phyloP scores from a whole-genome alignment of 441 rosid species.

The Croton laevigatus region DNA sequence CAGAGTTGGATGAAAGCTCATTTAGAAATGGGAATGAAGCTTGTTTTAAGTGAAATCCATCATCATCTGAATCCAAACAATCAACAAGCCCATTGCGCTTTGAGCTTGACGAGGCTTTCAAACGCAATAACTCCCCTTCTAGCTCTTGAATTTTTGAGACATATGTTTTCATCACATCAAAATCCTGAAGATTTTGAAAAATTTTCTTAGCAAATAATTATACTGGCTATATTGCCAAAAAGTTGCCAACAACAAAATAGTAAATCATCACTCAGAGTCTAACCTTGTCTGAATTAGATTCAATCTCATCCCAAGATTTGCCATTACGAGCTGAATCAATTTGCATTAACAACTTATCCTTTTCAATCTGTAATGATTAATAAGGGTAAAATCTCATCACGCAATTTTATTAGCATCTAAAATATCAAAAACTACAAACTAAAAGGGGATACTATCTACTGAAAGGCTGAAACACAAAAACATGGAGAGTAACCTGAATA shows the following conservation, averaged over 20 bases:
- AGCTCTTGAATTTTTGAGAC: slow-evolving; percentile 86
- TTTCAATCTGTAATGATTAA: slow-evolving; percentile 62
- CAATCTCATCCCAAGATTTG: slow-evolving; percentile 90
- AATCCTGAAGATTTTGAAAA: slow-evolving; percentile 47
- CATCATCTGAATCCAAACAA: slow-evolving; percentile 58
- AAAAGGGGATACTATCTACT: not conserved
- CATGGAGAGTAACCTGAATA: slow-evolving; percentile 61
- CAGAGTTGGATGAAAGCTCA: slow-evolving; percentile 52
- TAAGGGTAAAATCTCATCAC: slow-evolving; percentile 12
- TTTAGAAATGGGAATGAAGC: slow-evolving; percentile 52
- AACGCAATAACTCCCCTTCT: slow-evolving; percentile 73
- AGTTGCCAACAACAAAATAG: slow-evolving; percentile 5
- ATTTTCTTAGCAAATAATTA: slow-evolving; percentile 18
- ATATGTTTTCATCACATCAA: slow-evolving; percentile 64
- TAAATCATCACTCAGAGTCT: slow-evolving; percentile 4
- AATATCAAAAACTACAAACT: not conserved
- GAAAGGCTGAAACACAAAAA: not conserved
- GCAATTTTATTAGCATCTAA: not conserved
- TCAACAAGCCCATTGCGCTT: slow-evolving; percentile 42
- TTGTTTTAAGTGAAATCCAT: slow-evolving; percentile 46
- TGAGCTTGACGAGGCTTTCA: slow-evolving; percentile 45
- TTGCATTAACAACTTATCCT: slow-evolving; percentile 77
- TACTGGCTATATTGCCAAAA: slow-evolving; percentile 2
- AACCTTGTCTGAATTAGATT: slow-evolving; percentile 61
- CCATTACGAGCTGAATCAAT: slow-evolving; percentile 82